Percentiles rank a stretch among this genome's conserved stretches.
Evolutionary conservation across 2,329 filamentous ascomycete species (phyloP).

Genomic region (Colletotrichum sojae): DNA sequence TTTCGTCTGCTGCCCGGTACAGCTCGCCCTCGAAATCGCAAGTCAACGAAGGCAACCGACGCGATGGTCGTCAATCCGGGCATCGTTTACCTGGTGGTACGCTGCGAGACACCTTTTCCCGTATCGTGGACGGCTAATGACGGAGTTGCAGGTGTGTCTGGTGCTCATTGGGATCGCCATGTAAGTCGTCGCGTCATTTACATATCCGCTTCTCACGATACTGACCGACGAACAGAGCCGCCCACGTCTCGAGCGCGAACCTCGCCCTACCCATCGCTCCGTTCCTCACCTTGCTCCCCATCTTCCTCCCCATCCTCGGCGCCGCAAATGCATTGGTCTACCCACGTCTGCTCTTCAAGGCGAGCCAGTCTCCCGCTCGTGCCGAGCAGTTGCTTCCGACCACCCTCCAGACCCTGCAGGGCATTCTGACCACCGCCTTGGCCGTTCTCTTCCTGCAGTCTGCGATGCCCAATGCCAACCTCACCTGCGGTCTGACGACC

Average conservation of each 20-base stretch:
- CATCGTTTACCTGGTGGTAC: constrained; percentile 50
- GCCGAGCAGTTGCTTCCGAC: constrained; percentile 35
- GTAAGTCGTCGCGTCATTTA: constrained; percentile 42
- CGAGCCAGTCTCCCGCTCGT: constrained; percentile 35
- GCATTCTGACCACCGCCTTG: constrained; percentile 58
- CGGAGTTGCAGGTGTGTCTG: constrained; percentile 45
- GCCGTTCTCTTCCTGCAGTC: constrained; percentile 59
- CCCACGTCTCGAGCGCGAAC: constrained; percentile 54
- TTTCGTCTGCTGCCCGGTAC: neutral
- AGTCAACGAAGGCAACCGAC: neutral
- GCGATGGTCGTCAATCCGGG: constrained; percentile 48
- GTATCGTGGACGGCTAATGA: neutral
- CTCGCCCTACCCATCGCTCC: constrained; percentile 59
- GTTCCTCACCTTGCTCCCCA: constrained; percentile 52
- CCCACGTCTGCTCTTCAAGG: constrained; percentile 49
- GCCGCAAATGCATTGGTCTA: constrained; percentile 54
- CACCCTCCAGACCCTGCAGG: constrained; percentile 59
- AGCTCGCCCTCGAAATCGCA: neutral
- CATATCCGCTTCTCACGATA: neutral
- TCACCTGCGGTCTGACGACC: constrained; percentile 68
- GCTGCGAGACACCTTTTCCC: constrained; percentile 1
- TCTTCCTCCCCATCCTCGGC: constrained; percentile 57
- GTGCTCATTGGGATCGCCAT: constrained; percentile 50
- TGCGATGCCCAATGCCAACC: constrained; percentile 49
- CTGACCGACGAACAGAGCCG: constrained; percentile 48